Base-by-base conservation (phyloP, 176 grass and related monocot genomes). In the Triticum monococcum region DNA sequence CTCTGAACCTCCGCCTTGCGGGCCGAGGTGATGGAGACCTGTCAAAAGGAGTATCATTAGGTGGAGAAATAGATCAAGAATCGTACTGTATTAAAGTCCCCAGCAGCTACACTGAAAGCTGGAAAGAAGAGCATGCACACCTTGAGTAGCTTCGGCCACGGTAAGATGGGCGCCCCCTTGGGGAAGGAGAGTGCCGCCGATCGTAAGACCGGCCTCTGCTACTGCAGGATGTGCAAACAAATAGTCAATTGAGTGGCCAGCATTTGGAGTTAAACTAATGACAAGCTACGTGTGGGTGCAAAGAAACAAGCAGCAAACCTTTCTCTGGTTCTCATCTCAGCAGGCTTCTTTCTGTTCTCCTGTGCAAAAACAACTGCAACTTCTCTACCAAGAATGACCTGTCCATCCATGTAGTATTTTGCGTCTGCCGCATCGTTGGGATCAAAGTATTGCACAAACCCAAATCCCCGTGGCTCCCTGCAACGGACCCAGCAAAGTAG, bases 291-390 rank as follows among this genome's bases (percentile, higher is more conserved):
- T 9, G 11, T 10, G 45, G 37, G 9, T 43, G 23, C 8, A 10
- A 63, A 79, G 16, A 67, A 67, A 45, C n/a, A 28, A 18, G 62
- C 28, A 32, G 73, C 62, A 56, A n/a, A 99, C 94, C 97, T 93
- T 74, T 96, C 97, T 63, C 97, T 89, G 28, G 87, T 52, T 75
- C 97, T 94, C 94, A 99, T 99, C 43, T 99, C 97, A 75, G 38
- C 24, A 36, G 94, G 97, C 54, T 91, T 94, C 87, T 96, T 99
- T 45, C 94, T 92, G 68, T 99, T 99, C 69, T 96, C 97, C 68
- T 99, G 87, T 18, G 94, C 97, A 88, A 96, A 99, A 82, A 96
- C 94, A 87, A 99, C 94, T 24, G 94, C 92, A 87, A 99, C 35
- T 92, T 90, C 89, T 81, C 97, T 88, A 16, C 97, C 97, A 83